Percentiles rank a stretch among this genome's conserved stretches.
These are phyloP conservation scores for Zizania palustris DNA, from an alignment of 202 grass and related monocot species.

Conservation along the genomic window DNA sequence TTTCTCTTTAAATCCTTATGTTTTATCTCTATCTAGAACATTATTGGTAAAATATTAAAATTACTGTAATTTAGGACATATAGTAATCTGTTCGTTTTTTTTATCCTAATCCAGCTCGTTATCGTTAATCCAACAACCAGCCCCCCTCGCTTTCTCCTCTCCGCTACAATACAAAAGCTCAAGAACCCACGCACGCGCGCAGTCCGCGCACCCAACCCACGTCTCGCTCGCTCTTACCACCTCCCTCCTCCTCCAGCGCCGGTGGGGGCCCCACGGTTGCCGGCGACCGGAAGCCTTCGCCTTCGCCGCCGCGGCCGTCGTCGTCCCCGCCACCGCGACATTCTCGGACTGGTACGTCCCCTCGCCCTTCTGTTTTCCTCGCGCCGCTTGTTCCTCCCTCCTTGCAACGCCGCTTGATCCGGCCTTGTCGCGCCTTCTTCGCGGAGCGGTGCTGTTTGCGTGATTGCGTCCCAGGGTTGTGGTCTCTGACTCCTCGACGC, in stretches of 20 bases:
- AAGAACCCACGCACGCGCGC: slow-evolving; percentile 55
- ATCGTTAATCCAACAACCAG: slow-evolving; percentile 46
- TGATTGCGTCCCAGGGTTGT: neutral
- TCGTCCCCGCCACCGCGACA: slow-evolving; percentile 14
- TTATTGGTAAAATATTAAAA: no score
- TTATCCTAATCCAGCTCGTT: neutral
- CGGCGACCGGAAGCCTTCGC: slow-evolving; percentile 25
- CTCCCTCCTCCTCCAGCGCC: slow-evolving; percentile 33
- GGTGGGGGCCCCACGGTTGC: slow-evolving; percentile 39
- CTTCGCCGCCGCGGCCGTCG: neutral
- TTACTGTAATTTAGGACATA: no score
- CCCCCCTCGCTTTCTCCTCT: neutral
- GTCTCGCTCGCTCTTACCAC: slow-evolving; percentile 24
- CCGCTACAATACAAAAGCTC: slow-evolving; percentile 57
- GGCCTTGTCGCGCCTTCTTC: neutral
- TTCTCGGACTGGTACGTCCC: slow-evolving; percentile 24
- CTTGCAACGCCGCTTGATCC: slow-evolving; percentile 36
- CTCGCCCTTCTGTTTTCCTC: neutral
- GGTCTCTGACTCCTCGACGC: neutral
- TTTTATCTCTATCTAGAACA: no score
- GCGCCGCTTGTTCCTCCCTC: no score
- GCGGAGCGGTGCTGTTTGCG: neutral
- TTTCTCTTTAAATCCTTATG: no score
- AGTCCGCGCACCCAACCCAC: slow-evolving; percentile 47
- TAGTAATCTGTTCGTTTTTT: neutral